These are phyloP conservation scores for Monsonia emarginata DNA, from an alignment of 441 rosid genomes.

Conservation along the genomic window DNA sequence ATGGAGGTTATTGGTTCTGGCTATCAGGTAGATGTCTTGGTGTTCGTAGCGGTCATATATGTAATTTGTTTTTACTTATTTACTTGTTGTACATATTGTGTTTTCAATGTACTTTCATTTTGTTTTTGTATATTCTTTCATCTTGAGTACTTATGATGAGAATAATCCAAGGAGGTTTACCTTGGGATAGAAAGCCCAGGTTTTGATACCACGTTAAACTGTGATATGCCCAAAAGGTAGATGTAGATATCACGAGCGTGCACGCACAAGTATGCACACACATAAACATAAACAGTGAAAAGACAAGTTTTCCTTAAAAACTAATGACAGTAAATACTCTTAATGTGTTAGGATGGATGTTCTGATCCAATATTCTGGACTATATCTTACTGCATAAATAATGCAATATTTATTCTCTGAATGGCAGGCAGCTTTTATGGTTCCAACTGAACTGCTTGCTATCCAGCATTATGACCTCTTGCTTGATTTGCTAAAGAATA, in stretches of 20 bases:
- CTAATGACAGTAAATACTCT: background rate
- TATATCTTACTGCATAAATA: slow-evolving; percentile 1
- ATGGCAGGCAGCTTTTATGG: slow-evolving; percentile 94
- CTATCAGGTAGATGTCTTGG: slow-evolving; percentile 58
- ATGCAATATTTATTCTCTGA: background rate
- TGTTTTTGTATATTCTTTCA: no score
- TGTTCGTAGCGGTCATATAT: background rate
- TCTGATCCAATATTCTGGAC: background rate
- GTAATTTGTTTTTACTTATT: background rate
- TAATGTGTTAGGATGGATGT: background rate
- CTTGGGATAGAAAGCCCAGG: background rate
- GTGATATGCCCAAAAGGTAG: background rate
- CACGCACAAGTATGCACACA: background rate
- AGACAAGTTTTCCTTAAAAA: background rate
- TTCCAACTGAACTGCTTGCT: slow-evolving; percentile 92
- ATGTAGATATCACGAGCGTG: no score
- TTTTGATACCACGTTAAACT: background rate
- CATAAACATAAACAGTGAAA: background rate
- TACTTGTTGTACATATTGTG: background rate
- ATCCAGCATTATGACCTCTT: slow-evolving; percentile 81
- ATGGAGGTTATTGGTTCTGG: slow-evolving; percentile 92
- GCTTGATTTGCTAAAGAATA: slow-evolving; percentile 51
- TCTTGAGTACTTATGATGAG: no score
- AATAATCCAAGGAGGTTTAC: background rate
- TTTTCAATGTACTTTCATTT: slow-evolving; percentile 3